Evolutionary conservation across 306 rosid species (phyloP).

Genomic region (Acacia melanoxylon): DNA sequence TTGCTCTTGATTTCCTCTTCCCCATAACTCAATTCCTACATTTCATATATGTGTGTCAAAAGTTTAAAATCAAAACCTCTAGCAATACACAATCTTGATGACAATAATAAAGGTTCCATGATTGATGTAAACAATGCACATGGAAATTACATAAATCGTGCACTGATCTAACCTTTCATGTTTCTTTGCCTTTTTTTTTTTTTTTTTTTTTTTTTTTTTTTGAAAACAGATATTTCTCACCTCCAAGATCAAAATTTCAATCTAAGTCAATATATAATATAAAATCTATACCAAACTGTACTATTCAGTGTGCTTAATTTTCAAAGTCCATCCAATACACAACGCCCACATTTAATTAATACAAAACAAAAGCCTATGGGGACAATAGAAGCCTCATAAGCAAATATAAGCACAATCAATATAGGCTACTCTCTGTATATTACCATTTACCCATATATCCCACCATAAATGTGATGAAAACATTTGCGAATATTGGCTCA

Average conservation of each 20-base stretch:
- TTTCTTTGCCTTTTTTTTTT: background rate
- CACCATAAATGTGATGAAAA: background rate
- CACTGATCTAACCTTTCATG: conserved; percentile 6
- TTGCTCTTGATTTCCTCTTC: conserved; percentile 86
- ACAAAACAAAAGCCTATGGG: background rate
- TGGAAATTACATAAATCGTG: background rate
- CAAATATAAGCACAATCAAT: background rate
- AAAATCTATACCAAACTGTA: background rate
- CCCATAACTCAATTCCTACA: conserved; percentile 68
- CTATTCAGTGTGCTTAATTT: background rate
- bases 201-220: background rate
- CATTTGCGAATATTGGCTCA: background rate
- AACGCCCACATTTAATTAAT: background rate
- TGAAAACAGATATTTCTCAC: background rate
- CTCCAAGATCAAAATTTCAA: conserved; percentile 12
- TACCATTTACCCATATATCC: background rate
- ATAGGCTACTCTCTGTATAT: background rate
- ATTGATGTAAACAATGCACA: background rate
- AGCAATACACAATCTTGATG: background rate
- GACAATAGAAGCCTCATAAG: background rate
- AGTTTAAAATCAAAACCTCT: background rate
- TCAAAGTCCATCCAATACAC: background rate
- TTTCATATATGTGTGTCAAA: background rate
- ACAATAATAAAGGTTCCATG: background rate
- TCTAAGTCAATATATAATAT: background rate